phyloP scores from a whole-genome alignment of 352 stramenopile genomes.

The Globisporangium nagaii region DNA sequence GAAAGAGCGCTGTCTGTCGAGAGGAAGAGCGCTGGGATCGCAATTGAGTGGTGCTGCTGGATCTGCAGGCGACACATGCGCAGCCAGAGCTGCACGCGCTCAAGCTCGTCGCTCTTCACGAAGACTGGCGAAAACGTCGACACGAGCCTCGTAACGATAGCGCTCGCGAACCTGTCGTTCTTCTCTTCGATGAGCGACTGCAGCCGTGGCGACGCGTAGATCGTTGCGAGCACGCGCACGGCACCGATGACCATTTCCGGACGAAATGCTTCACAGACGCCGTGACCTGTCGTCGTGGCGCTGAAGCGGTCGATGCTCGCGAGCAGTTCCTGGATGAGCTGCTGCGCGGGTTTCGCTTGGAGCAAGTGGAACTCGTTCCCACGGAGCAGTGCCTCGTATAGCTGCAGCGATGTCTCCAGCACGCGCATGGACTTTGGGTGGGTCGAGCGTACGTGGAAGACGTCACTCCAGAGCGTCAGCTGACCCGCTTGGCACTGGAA shows the following conservation, averaged over 20 bases:
- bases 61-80: constrained; percentile 8
- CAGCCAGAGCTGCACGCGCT: constrained; percentile 10
- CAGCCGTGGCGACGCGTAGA: constrained; percentile 12
- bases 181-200: constrained; percentile 7
- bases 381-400: constrained; percentile 21
- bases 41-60: not conserved
- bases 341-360: not conserved
- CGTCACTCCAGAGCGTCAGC: constrained; percentile 22
- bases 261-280: not conserved
- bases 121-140: not conserved
- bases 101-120: not conserved
- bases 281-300: not conserved
- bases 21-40: constrained; percentile 10
- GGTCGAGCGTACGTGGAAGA: constrained; percentile 21
- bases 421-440: constrained; percentile 30
- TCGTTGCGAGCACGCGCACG: constrained; percentile 7
- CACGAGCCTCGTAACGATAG: constrained; percentile 5
- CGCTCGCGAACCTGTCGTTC: not conserved
- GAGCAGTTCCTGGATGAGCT: constrained; percentile 18
- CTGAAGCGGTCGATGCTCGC: constrained; percentile 13
- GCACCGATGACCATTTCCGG: constrained; percentile 9
- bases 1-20: not conserved
- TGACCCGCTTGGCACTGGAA: constrained; percentile 37
- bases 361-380: constrained; percentile 29
- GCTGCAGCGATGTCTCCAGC: constrained; percentile 23